A percentile compares a stretch with the other conserved stretches of the same genome.
Evolutionary conservation across 768 basidiomycete species (phyloP).

Genomic region (Xerocomus spinulosus): DNA sequence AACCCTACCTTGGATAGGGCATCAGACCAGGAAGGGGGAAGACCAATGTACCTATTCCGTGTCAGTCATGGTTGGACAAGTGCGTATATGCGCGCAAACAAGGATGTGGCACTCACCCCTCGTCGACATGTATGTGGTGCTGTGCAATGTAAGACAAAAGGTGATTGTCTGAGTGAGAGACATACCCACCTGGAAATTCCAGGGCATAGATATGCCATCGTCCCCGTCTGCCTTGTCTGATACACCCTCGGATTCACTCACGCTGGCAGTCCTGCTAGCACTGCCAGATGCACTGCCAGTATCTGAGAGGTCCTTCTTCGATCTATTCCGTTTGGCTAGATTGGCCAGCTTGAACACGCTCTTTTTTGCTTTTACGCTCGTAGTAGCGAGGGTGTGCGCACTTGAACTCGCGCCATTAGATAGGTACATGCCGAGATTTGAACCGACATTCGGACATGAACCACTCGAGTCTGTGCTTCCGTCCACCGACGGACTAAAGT

Average conservation of each 20-base stretch:
- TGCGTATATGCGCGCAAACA: not conserved
- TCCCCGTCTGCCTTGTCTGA: conserved; percentile 36
- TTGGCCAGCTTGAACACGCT: conserved; percentile 35
- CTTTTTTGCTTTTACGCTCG: conserved; percentile 23
- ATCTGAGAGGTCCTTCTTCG: conserved; percentile 26
- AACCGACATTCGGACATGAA: conserved; percentile 13
- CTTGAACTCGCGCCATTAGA: conserved; percentile 16
- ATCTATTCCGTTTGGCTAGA: conserved; percentile 33
- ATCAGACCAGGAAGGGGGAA: conserved; percentile 72
- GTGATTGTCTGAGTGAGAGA: not conserved
- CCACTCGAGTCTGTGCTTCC: conserved; percentile 26
- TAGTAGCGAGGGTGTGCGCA: conserved; percentile 5
- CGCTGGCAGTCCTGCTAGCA: conserved; percentile 9
- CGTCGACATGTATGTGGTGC: conserved; percentile 80
- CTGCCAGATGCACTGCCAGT: conserved; percentile 12
- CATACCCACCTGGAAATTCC: conserved; percentile 63
- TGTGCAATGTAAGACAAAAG: conserved; percentile 22
- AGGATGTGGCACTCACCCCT: conserved; percentile 46
- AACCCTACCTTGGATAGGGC: conserved; percentile 60
- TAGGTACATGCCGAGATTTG: conserved; percentile 8
- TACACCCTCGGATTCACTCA: conserved; percentile 7
- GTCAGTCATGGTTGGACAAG: not conserved
- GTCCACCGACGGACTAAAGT: conserved; percentile 18
- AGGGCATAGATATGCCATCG: conserved; percentile 61
- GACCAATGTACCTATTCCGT: conserved; percentile 47